Base-by-base conservation (phyloP, 768 basidiomycete species). In the Lactifluus hygrophoroides region DNA sequence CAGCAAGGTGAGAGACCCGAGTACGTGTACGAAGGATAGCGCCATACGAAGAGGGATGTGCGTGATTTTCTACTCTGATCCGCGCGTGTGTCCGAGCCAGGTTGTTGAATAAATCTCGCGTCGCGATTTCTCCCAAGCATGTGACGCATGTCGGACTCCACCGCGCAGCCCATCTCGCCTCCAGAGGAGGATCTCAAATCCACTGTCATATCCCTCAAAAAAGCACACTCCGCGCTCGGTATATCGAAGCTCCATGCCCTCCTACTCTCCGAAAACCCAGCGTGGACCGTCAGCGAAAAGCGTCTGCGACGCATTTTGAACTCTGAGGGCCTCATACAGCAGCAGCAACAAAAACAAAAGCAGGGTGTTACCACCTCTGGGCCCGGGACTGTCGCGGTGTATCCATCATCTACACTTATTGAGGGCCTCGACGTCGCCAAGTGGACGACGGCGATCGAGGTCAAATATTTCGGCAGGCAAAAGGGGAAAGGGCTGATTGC, bases 401-500 rank as follows among this genome's bases (percentile, higher is more conserved):
- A 77, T 67, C 90, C 85, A 3, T 72, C 75, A n/a, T 90, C 88
- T 2, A 75, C 76, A 10, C 64, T 91, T 35, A 82, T 90, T 61
- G 71, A 81, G 27, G 74, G 77, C 21, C 76, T 94, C 8, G 81
- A 91, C 65, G 69, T 87, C 32, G 58, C 70, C 3, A 80, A 76
- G 56, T 88, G 85, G 80, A 83, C 83, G 23, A 68, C 69, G 13
- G 74, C 76, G 23, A 75, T 94, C 7, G 82, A 91, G 10, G 86
- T 90, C 6, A 79, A 75, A 66, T 78, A 82, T 70, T 91, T 91
- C 66, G 76, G 81, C 48, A 76, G 77, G 60, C 74, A 75, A 57
- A 92, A 86, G 66, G 92, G 93, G 3, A 94, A 94, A 66, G 93
- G 92, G 0, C 74, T 95, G 35, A 80, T 94, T 0, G 89, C 90